A percentile compares a stretch with the other conserved stretches of the same genome.
Conservation (phyloP, 306 rosid genomes). For the Inga oerstediana region DNA sequence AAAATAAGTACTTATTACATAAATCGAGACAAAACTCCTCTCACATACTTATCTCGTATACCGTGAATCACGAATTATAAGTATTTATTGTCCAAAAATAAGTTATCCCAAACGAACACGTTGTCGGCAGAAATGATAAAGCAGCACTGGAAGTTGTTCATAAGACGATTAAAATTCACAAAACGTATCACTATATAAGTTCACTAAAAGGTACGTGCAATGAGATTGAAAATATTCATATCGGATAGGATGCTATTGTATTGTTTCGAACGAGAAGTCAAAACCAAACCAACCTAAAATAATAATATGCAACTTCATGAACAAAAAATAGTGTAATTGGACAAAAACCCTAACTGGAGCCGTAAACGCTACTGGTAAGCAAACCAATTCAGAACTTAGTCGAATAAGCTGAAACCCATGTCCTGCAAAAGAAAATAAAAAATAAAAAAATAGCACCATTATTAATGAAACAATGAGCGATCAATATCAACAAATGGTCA, state of each 20-base stretch:
- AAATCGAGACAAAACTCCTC: too few species aligned
- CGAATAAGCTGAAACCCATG: constrained; percentile 79
- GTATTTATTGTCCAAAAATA: too few species aligned
- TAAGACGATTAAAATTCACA: not conserved
- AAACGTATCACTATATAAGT: not conserved
- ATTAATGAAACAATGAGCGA: not conserved
- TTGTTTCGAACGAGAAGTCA: constrained; percentile 35
- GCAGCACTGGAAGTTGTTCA: not conserved
- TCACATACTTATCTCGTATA: too few species aligned
- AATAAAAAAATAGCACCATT: not conserved
- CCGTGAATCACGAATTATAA: too few species aligned
- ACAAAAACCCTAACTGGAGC: constrained; percentile 31
- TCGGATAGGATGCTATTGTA: constrained; percentile 23
- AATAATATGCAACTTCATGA: constrained; percentile 34
- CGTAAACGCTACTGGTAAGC: constrained; percentile 23
- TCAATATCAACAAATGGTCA: not conserved
- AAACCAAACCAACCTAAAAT: constrained; percentile 34
- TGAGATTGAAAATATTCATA: constrained; percentile 20
- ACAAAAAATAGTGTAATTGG: constrained; percentile 32
- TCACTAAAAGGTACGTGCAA: not conserved
- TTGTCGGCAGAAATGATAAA: not conserved
- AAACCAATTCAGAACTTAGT: constrained; percentile 34
- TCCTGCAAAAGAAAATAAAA: constrained; percentile 51
- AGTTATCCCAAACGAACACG: too few species aligned
- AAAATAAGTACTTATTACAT: too few species aligned